Conservation (phyloP, 2,329 filamentous ascomycete genomes). For the Aspergillus carbonarius region DNA sequence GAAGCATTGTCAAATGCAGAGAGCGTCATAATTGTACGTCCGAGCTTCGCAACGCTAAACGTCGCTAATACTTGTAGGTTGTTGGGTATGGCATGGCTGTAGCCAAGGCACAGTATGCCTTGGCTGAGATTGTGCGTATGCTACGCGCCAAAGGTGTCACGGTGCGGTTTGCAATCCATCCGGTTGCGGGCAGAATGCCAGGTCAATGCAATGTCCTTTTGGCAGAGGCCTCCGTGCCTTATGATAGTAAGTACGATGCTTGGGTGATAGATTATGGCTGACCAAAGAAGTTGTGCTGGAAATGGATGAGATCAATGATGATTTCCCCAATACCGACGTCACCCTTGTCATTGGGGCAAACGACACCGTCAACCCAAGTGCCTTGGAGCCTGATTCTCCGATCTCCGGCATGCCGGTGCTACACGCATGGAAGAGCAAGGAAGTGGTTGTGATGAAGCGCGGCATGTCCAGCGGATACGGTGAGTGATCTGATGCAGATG, state of each 20-base stretch:
- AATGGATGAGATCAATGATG: conserved; percentile 96
- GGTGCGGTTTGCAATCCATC: conserved; percentile 86
- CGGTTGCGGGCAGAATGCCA: conserved; percentile 87
- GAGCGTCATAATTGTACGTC: conserved; percentile 71
- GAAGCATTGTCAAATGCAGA: conserved; percentile 74
- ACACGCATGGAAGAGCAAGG: conserved; percentile 91
- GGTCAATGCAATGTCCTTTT: conserved; percentile 90
- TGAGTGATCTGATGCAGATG: conserved; percentile 40
- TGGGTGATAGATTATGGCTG: conserved; percentile 10
- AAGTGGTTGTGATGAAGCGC: conserved; percentile 90
- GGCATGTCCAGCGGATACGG: conserved; percentile 86
- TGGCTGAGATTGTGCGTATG: conserved; percentile 74
- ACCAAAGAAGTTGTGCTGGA: conserved; percentile 66
- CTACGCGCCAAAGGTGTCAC: conserved; percentile 74
- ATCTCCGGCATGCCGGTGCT: conserved; percentile 93
- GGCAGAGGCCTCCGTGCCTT: conserved; percentile 82
- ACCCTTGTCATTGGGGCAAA: conserved; percentile 89
- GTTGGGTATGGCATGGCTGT: conserved; percentile 95
- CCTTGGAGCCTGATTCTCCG: conserved; percentile 75
- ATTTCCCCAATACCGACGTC: conserved; percentile 81
- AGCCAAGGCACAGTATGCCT: conserved; percentile 88
- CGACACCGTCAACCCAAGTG: conserved; percentile 89
- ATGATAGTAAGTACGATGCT: conserved; percentile 60
- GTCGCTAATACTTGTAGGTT: conserved; percentile 39
- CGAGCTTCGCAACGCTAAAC: neutral